phyloP scores from a whole-genome alignment of 192 early-diverging fungal genomes.

The Entophlyctis luteolus region DNA sequence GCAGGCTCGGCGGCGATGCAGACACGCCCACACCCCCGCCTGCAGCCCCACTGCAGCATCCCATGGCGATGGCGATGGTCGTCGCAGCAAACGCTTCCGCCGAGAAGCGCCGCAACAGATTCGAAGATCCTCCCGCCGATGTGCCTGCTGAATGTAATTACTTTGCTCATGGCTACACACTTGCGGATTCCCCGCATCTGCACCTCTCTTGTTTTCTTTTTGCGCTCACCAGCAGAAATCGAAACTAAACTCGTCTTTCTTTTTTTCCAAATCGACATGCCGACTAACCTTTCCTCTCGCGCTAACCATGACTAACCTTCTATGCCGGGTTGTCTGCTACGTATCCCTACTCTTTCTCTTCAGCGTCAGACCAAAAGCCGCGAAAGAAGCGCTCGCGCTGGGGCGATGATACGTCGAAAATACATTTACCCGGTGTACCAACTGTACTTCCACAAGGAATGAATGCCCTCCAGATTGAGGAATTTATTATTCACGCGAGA shows the following conservation, averaged over 20 bases:
- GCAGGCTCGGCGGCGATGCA: constrained; percentile 6
- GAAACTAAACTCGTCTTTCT: background rate
- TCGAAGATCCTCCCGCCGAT: background rate
- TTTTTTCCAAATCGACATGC: background rate
- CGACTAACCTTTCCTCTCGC: constrained; percentile 1
- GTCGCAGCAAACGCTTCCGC: too few species aligned
- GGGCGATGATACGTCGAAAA: constrained; percentile 72
- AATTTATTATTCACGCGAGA: constrained; percentile 74
- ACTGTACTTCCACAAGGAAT: constrained; percentile 75
- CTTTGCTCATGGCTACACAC: background rate
- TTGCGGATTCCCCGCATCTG: background rate
- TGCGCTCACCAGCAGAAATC: background rate
- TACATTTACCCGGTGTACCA: constrained; percentile 71
- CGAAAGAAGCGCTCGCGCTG: constrained; percentile 78
- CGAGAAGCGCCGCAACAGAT: background rate
- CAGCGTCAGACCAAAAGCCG: constrained; percentile 35
- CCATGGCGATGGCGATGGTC: background rate
- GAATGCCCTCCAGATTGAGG: constrained; percentile 75
- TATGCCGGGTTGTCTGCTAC: background rate
- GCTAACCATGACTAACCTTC: background rate
- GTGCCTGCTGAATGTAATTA: background rate
- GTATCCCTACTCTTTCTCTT: background rate
- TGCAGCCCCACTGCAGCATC: background rate
- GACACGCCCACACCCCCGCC: too few species aligned
- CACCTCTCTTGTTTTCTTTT: background rate